These are phyloP conservation scores for Fusarium continuum DNA, from an alignment of 2,329 filamentous ascomycete genomes.

Conservation along the genomic window DNA sequence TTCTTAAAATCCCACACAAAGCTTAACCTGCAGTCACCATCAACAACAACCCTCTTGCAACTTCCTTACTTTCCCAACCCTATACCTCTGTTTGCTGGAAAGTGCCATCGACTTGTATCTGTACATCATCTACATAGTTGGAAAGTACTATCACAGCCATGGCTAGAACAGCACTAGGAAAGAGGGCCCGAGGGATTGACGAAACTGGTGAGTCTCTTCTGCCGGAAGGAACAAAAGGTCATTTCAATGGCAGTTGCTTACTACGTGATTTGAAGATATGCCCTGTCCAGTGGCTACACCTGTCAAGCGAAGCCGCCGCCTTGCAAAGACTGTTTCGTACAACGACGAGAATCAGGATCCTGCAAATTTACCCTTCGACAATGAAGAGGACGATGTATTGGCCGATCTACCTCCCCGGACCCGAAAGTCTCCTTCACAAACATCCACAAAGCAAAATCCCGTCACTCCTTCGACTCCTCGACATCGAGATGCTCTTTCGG, in stretches of 20 bases:
- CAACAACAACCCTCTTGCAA: constrained; percentile 23
- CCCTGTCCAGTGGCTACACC: constrained; percentile 46
- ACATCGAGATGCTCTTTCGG: constrained; percentile 79
- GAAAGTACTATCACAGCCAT: constrained; percentile 38
- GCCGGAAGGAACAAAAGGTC: constrained; percentile 4
- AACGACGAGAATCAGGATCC: constrained; percentile 75
- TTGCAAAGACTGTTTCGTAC: constrained; percentile 54
- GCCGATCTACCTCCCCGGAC: constrained; percentile 47
- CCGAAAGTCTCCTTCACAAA: constrained; percentile 44
- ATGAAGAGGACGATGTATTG: constrained; percentile 55
- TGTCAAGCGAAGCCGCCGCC: constrained; percentile 58
- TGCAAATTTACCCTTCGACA: constrained; percentile 44
- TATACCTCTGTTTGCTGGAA: constrained; percentile 34
- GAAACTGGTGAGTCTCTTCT: constrained; percentile 44
- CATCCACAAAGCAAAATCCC: constrained; percentile 56
- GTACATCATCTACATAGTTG: constrained; percentile 14
- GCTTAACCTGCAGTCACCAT: constrained; percentile 32
- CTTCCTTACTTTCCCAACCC: constrained; percentile 28
- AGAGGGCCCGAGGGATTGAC: constrained; percentile 46
- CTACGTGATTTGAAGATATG: constrained; percentile 31
- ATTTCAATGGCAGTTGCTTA: constrained; percentile 25
- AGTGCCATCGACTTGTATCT: constrained; percentile 26
- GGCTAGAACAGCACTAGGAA: constrained; percentile 48
- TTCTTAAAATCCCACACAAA: constrained; percentile 32
- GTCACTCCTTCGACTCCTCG: constrained; percentile 78